Evolutionary conservation across 805 yeast genomes (phyloP).

Genomic region (Candida orba): DNA sequence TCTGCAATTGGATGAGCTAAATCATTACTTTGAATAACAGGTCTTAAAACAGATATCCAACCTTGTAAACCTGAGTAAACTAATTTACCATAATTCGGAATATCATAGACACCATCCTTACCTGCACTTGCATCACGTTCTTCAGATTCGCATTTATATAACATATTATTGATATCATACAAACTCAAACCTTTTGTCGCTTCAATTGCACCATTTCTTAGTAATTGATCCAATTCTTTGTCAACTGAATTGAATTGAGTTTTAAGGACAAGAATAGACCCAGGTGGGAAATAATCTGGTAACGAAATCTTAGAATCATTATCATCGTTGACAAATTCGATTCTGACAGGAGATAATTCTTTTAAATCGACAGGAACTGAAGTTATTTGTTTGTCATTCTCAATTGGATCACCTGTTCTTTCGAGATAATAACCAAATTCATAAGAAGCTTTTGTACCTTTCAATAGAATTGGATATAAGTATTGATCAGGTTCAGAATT

Average conservation of each 20-base stretch:
- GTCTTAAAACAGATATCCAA: slow-evolving; percentile 66
- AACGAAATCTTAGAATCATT: slow-evolving; percentile 47
- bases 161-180: slow-evolving; percentile 64
- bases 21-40: slow-evolving; percentile 60
- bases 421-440: slow-evolving; percentile 53
- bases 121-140: slow-evolving; percentile 79
- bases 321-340: slow-evolving; percentile 32
- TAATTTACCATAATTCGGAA: slow-evolving; percentile 69
- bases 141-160: slow-evolving; percentile 79
- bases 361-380: slow-evolving; percentile 62
- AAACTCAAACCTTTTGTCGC: slow-evolving; percentile 58
- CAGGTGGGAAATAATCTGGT: slow-evolving; percentile 71
- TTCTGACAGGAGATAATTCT: slow-evolving; percentile 42
- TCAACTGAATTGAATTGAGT: slow-evolving; percentile 67
- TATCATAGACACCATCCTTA: slow-evolving; percentile 58
- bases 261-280: slow-evolving; percentile 79
- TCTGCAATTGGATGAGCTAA: slow-evolving; percentile 78
- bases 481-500: slow-evolving; percentile 36
- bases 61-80: slow-evolving; percentile 92
- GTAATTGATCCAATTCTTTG: slow-evolving; percentile 51
- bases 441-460: slow-evolving; percentile 52
- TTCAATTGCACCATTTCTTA: slow-evolving; percentile 69
- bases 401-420: slow-evolving; percentile 40
- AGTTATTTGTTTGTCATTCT: slow-evolving; percentile 37
- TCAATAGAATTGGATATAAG: slow-evolving; percentile 49